Percentiles rank a stretch among this genome's conserved stretches.
phyloP scores from a whole-genome alignment of 345 rosid genomes.

The Erucastrum elatum region DNA sequence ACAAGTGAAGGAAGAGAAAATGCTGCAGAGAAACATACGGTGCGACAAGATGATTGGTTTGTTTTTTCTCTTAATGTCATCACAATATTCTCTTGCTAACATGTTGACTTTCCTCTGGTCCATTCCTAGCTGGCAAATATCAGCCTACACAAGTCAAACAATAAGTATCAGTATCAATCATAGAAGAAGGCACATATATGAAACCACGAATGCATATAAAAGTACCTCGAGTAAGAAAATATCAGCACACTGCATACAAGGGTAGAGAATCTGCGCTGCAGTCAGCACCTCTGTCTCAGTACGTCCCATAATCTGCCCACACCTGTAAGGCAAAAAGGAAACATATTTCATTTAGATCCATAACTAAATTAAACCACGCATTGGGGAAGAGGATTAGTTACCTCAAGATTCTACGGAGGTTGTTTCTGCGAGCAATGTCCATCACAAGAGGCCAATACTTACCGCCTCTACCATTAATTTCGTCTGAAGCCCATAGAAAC shows the following conservation, averaged over 20 bases:
- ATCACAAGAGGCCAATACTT: conserved; percentile 96
- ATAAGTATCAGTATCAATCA: neutral
- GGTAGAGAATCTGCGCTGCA: conserved; percentile 84
- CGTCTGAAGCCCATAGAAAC: conserved; percentile 87
- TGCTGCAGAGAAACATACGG: conserved; percentile 44
- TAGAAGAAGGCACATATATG: neutral
- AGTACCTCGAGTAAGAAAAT: conserved; percentile 83
- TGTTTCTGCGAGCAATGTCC: conserved; percentile 91
- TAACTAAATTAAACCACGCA: neutral
- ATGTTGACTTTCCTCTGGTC: conserved; percentile 88
- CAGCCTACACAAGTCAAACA: conserved; percentile 59
- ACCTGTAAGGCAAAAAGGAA: conserved; percentile 47
- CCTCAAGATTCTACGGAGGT: conserved; percentile 75
- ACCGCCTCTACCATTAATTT: conserved; percentile 62
- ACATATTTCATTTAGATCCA: neutral
- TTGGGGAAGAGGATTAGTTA: neutral
- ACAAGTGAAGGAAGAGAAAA: neutral
- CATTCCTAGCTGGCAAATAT: conserved; percentile 92
- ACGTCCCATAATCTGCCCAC: conserved; percentile 90
- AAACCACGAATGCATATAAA: neutral
- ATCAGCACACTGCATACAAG: conserved; percentile 97
- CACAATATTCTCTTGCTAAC: conserved; percentile 88
- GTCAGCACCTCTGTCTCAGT: conserved; percentile 80
- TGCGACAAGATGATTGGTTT: conserved; percentile 88
- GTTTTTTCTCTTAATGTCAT: conserved; percentile 83